phyloP scores from a whole-genome alignment of 208 protist species.

The Trypanosomatidae sp. region DNA sequence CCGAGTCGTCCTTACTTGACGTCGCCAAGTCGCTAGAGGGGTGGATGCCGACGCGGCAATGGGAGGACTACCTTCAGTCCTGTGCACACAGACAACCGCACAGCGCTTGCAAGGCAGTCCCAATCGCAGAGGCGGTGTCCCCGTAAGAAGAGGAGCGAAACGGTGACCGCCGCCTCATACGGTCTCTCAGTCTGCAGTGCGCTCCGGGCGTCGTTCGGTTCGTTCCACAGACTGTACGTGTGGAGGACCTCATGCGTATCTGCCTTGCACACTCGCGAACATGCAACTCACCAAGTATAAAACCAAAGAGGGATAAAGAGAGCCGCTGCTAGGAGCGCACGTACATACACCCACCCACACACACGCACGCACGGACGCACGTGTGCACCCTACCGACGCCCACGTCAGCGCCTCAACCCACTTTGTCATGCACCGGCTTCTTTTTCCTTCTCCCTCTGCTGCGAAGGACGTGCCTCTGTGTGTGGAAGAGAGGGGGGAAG shows the following conservation, averaged over 20 bases:
- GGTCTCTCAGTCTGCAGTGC: not conserved
- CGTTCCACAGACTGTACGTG: not conserved
- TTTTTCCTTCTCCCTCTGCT: not conserved
- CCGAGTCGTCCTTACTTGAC: slow-evolving; percentile 18
- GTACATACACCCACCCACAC: not conserved
- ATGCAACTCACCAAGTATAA: not conserved
- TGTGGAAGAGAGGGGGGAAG: not conserved
- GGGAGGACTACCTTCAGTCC: slow-evolving; percentile 9
- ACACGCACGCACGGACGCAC: not conserved
- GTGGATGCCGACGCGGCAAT: slow-evolving; percentile 41
- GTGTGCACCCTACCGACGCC: not conserved
- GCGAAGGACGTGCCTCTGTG: not conserved
- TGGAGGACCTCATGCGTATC: not conserved
- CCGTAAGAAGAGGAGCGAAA: not conserved
- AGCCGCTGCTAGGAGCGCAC: not conserved
- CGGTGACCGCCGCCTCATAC: not conserved
- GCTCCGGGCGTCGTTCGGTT: not conserved
- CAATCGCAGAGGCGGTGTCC: not conserved
- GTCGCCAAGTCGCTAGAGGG: slow-evolving; percentile 23
- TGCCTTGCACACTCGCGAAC: not conserved
- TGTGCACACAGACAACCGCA: not conserved
- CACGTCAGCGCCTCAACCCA: not conserved
- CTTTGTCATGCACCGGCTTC: not conserved
- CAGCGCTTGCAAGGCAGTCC: not conserved
- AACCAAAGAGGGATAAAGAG: not conserved